Evolutionary conservation across 148 eudicot genomes (phyloP).

Genomic region (Gaultheria prostrata): DNA sequence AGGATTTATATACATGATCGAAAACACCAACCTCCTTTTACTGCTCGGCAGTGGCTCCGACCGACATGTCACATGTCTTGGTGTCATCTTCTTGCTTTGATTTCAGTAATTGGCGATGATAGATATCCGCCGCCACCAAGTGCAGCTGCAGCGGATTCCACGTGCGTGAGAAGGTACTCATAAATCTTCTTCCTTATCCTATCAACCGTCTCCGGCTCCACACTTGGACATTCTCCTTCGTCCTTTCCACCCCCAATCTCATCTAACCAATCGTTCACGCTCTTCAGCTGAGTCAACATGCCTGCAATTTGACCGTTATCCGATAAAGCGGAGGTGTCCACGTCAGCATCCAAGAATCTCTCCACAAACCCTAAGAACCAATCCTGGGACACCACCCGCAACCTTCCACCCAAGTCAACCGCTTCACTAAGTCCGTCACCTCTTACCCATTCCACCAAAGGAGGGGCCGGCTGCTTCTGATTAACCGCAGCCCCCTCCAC

Average conservation of each 20-base stretch:
- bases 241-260: constrained; percentile 47
- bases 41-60: constrained; percentile 18
- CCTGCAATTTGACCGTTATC: constrained; percentile 90
- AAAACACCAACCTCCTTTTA: constrained; percentile 15
- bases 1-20: constrained; percentile 21
- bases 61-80: neutral
- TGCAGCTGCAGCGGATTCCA: constrained; percentile 95
- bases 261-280: constrained; percentile 91
- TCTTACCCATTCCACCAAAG: constrained; percentile 61
- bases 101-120: constrained; percentile 32
- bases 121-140: constrained; percentile 70
- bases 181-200: constrained; percentile 90
- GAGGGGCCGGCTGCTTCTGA: constrained; percentile 44
- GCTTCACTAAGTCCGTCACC: constrained; percentile 73
- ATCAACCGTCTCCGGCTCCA: constrained; percentile 64
- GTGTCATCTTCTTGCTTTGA: constrained; percentile 48
- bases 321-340: constrained; percentile 50
- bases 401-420: constrained; percentile 62
- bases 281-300: constrained; percentile 83
- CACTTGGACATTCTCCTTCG: constrained; percentile 35
- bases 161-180: constrained; percentile 88
- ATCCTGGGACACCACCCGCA: constrained; percentile 59
- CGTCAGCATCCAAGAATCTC: constrained; percentile 77
- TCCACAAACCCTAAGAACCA: constrained; percentile 90
- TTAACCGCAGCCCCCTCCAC: constrained; percentile 31